Conservation (phyloP, 2,329 filamentous ascomycete genomes). For the Diplocarpon mali region DNA sequence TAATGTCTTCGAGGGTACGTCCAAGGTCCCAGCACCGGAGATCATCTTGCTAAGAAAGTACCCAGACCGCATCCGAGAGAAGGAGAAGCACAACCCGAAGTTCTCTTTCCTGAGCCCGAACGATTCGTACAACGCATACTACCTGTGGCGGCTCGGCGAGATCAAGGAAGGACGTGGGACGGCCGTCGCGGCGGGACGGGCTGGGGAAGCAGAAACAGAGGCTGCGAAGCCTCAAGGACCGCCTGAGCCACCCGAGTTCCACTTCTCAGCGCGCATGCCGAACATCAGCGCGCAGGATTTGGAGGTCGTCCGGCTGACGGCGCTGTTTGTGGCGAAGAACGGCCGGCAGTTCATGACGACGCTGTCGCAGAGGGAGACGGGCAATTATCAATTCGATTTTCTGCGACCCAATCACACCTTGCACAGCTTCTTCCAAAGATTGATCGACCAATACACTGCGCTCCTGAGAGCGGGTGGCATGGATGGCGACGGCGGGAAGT, state of each 20-base stretch:
- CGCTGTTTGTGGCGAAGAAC: conserved; percentile 85
- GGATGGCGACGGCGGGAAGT: conserved; percentile 49
- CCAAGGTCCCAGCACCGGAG: background rate
- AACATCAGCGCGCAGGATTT: conserved; percentile 94
- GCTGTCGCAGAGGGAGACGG: conserved; percentile 75
- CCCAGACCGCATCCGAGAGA: conserved; percentile 71
- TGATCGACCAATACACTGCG: conserved; percentile 88
- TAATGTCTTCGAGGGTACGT: conserved; percentile 45
- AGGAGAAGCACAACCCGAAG: conserved; percentile 75
- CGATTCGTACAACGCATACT: conserved; percentile 82
- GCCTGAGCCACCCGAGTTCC: conserved; percentile 73
- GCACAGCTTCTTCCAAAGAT: conserved; percentile 86
- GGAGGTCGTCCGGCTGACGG: conserved; percentile 63
- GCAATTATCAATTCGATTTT: conserved; percentile 95
- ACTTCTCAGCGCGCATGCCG: conserved; percentile 93
- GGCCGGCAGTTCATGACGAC: conserved; percentile 86
- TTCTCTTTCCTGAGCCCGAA: conserved; percentile 74
- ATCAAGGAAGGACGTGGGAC: conserved; percentile 76
- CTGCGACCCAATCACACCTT: conserved; percentile 89
- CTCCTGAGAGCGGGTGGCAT: conserved; percentile 58
- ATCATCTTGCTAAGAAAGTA: conserved; percentile 12
- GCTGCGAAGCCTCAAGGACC: conserved; percentile 69
- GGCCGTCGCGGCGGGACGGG: conserved; percentile 63
- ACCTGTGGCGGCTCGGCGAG: conserved; percentile 81
- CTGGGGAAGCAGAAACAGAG: conserved; percentile 46